Base-by-base conservation (phyloP, 352 stramenopile genomes). In the Thraustotheca clavata region DNA sequence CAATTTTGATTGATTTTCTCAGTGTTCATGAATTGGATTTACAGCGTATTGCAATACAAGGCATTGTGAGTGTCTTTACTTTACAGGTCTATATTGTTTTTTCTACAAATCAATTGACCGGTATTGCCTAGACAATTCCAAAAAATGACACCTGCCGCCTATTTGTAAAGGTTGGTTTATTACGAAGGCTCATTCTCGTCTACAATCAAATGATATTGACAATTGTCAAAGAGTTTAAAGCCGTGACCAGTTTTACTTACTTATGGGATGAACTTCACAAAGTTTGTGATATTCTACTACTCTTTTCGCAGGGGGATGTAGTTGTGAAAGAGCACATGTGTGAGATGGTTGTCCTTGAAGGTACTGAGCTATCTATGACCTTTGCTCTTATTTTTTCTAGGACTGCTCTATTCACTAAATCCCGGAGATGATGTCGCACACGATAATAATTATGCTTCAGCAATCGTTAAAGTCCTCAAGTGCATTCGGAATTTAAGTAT, bases 141-240 rank as follows among this genome's bases (percentile, higher is more conserved):
- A 96, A 96, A 59, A 95, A 96, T 68, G 91, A 97, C 55, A 97
- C 97, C 66, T 97, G 90, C 63, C 83, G 90, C 11, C 77, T 97
- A n/a, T 97, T 97, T 68, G 87, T 96, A 4, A 96, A 97, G 67
- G 82, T 93, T 0, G 90, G 90, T 0, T 67, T 97, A 9, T 72
- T 97, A 7, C 79, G 80, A 31, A 91, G 94, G 71, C 92, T 97
- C 41, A 77, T 96, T 36, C 67, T 82, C 1, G 84, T 95, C 0
- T 95, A 96, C 68, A 84, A 86, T 22, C 83, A 88, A 31, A 87
- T 95, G 43, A 72, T 86, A 18, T 50, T 67, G 0, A 69, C 71
- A 4, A 0, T 65, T 88, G 33, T 67, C 8, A 20, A 62, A 34
- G 60, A 61, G 20, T 47, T 29, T 24, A 49, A 47, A 31, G 3